phyloP scores from a whole-genome alignment of 352 stramenopile species.

The Phytophthora uliginosa region DNA sequence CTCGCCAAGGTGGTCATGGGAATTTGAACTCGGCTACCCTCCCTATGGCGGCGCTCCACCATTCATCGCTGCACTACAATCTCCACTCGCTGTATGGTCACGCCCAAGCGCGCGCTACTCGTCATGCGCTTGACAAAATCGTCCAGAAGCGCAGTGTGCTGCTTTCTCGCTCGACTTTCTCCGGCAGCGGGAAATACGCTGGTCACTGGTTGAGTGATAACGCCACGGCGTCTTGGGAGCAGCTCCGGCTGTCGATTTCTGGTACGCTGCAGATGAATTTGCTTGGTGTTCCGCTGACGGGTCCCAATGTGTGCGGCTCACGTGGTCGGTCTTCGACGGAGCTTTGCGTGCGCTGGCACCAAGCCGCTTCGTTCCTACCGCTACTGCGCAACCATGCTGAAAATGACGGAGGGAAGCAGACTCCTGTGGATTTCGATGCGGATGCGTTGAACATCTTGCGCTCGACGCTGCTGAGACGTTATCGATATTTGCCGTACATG shows the following conservation, averaged over 20 bases:
- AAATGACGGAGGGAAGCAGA: constrained; percentile 47
- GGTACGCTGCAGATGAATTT: constrained; percentile 83
- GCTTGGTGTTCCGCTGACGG: constrained; percentile 76
- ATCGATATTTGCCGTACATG: constrained; percentile 85
- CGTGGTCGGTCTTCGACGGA: constrained; percentile 58
- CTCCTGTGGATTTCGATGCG: constrained; percentile 75
- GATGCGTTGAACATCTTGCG: constrained; percentile 75
- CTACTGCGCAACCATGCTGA: constrained; percentile 84
- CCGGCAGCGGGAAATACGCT: constrained; percentile 65
- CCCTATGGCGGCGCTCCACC: constrained; percentile 76
- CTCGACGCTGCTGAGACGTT: constrained; percentile 67
- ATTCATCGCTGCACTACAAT: constrained; percentile 87
- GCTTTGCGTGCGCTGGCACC: constrained; percentile 87
- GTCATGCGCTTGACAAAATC: constrained; percentile 54
- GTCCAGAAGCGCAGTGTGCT: constrained; percentile 71
- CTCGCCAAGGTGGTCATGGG: constrained; percentile 49
- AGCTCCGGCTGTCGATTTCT: constrained; percentile 80
- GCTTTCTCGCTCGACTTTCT: constrained; percentile 77
- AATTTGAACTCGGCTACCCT: constrained; percentile 87
- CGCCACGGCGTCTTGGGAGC: constrained; percentile 75
- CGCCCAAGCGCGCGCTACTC: constrained; percentile 64
- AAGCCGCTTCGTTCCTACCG: constrained; percentile 82
- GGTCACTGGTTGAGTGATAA: constrained; percentile 74
- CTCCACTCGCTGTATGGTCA: constrained; percentile 89
- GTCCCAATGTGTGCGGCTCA: constrained; percentile 76